A percentile compares a stretch with the other conserved stretches of the same genome.
Conservation (phyloP, 352 stramenopile species). For the Phytophthora kernoviae region DNA sequence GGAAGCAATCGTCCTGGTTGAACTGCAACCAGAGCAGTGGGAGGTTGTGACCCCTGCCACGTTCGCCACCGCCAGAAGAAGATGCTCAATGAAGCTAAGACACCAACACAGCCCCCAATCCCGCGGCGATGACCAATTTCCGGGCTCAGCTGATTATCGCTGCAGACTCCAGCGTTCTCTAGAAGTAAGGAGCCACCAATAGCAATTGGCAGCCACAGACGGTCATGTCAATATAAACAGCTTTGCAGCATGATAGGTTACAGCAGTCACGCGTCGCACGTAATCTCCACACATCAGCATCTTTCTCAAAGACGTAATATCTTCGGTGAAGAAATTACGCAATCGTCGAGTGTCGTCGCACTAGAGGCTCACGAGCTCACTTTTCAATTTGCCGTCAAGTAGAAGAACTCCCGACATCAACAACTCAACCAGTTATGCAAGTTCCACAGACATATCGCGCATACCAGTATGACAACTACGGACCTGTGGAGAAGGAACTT, state of each 20-base stretch:
- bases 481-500: slow-evolving; percentile 22
- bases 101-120: slow-evolving; percentile 38
- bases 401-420: background rate
- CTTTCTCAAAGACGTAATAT: background rate
- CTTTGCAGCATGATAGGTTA: too few relatives aligned
- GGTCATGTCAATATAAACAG: too few relatives aligned
- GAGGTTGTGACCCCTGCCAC: slow-evolving; percentile 44
- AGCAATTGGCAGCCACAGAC: too few relatives aligned
- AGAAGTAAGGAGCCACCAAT: slow-evolving; percentile 3
- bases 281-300: too few relatives aligned
- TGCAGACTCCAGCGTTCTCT: slow-evolving; percentile 36
- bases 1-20: slow-evolving; percentile 43
- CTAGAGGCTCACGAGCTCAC: slow-evolving; percentile 12
- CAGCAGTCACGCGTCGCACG: too few relatives aligned
- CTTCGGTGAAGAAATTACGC: background rate
- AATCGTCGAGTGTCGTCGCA: background rate
- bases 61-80: slow-evolving; percentile 53
- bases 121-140: slow-evolving; percentile 31
- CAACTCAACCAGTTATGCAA: slow-evolving; percentile 12
- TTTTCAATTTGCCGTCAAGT: slow-evolving; percentile 11
- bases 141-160: slow-evolving; percentile 17
- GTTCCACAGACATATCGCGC: slow-evolving; percentile 34
- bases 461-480: slow-evolving; percentile 41
- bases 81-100: slow-evolving; percentile 47
- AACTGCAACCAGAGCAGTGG: slow-evolving; percentile 7